Base-by-base conservation (phyloP, 176 grass and related monocot genomes). In the Aegilops speltoides region DNA sequence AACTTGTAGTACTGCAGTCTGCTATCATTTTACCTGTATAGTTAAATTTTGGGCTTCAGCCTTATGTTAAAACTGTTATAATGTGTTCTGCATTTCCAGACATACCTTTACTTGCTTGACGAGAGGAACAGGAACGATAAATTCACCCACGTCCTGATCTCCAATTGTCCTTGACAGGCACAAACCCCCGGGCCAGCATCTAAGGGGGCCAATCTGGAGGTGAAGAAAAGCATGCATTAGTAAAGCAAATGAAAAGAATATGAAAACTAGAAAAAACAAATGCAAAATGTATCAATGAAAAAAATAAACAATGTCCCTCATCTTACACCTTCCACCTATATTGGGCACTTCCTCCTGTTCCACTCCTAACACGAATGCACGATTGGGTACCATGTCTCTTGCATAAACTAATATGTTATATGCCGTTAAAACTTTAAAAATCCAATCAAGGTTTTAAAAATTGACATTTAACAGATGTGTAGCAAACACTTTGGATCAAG, bases 181-280 rank as follows among this genome's bases (percentile, higher is more conserved):
- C 83, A 98, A 94, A 50, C 97, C 97, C 70, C 97, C 97, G 40
- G 97, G 97, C 97, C 97, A 98, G 78, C 94, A 96, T 88, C 97
- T 96, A 34, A 98, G 87, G 48, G 97, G 97, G 22, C 97, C 97
- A 89, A 98, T 85, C 97, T 98, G 88, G 83, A 82, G 61, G 65
- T 78, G 76, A 4, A 84, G 22, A 20, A 71, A 69, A 70, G 77
- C 17, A 31, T 64, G 84, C n/a, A 81, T 32, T 20, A 37, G 40
- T 88, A 41, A 88, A 81, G 69, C 48, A 77, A 67, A 38, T 29
- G 28, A 45, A 41, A 78, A 82, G 46, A 43, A 60, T 23, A 84
- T 67, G 24, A 74, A 77, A 82, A 19, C 64, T 32, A 79, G 6
- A 20, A 11, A 54, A 78, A 20, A 3, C 20, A 65, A 1, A 90